These are phyloP conservation scores for Pseudogymnoascus sp. DNA, from an alignment of 2,329 filamentous ascomycete species.

Conservation along the genomic window DNA sequence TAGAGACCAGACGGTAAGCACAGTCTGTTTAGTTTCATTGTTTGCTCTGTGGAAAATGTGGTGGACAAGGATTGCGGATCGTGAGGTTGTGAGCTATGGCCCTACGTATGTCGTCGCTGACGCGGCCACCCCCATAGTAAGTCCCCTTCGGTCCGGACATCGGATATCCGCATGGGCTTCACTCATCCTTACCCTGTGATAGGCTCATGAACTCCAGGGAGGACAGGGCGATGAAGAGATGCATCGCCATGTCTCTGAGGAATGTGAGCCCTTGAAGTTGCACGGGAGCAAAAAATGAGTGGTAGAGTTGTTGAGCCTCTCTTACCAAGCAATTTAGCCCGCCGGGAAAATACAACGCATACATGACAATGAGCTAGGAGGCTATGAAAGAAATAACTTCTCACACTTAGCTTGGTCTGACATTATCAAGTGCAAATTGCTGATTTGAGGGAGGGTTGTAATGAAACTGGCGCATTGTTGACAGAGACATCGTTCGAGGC, in stretches of 20 bases:
- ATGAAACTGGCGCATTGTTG: neutral
- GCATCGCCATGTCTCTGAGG: neutral
- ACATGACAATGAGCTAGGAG: neutral
- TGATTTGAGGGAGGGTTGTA: neutral
- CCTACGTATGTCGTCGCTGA: constrained; percentile 6
- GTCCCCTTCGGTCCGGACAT: neutral
- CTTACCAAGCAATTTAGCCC: neutral
- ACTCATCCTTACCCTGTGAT: neutral
- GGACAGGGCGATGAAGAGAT: neutral
- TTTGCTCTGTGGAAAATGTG: neutral
- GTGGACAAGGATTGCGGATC: neutral
- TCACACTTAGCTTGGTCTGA: neutral
- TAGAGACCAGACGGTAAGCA: neutral
- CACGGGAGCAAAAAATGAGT: neutral
- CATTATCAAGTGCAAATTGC: neutral
- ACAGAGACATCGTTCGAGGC: neutral
- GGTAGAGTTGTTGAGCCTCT: neutral
- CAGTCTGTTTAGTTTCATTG: neutral
- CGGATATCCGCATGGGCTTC: neutral
- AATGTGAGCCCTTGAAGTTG: neutral
- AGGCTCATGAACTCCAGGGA: neutral
- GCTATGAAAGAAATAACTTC: neutral
- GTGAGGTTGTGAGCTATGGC: neutral
- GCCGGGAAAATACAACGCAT: neutral
- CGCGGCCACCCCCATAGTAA: constrained; percentile 7